These are phyloP conservation scores for Leishmania arabica DNA, from an alignment of 208 protist species.

Conservation along the genomic window DNA sequence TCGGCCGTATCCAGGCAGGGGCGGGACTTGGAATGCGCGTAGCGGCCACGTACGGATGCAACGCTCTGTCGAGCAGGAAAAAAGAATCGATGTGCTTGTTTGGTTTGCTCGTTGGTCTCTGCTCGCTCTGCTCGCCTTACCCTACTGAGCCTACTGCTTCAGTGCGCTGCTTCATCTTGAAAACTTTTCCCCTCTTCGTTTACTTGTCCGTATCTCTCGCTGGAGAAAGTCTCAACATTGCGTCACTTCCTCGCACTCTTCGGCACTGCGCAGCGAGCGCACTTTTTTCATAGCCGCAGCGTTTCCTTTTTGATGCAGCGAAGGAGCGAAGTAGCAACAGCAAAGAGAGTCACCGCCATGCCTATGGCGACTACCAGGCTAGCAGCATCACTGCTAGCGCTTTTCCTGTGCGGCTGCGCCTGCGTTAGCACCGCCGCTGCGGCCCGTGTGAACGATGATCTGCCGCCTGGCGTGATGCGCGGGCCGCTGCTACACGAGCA, in stretches of 20 bases:
- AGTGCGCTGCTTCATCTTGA: background rate
- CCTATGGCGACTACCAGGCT: background rate
- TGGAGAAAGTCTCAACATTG: background rate
- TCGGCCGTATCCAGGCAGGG: background rate
- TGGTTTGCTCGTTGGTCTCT: background rate
- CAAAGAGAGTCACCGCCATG: background rate
- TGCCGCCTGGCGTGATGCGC: conserved; percentile 57
- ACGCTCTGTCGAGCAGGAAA: background rate
- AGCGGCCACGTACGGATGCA: background rate
- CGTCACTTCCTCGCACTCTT: background rate
- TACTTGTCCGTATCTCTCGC: background rate
- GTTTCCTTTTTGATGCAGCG: background rate
- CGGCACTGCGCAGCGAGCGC: background rate
- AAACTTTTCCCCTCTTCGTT: background rate
- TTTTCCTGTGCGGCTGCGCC: conserved; percentile 7
- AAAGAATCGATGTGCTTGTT: background rate
- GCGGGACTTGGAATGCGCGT: background rate
- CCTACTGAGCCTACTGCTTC: background rate
- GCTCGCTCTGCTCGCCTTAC: background rate
- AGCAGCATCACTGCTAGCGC: background rate
- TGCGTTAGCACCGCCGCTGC: background rate
- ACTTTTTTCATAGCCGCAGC: background rate
- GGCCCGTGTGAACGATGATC: conserved; percentile 22
- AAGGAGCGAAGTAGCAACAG: background rate
- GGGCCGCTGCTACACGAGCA: conserved; percentile 77